Conservation (phyloP, 2,329 filamentous ascomycete species). For the Colletotrichum somersetense region DNA sequence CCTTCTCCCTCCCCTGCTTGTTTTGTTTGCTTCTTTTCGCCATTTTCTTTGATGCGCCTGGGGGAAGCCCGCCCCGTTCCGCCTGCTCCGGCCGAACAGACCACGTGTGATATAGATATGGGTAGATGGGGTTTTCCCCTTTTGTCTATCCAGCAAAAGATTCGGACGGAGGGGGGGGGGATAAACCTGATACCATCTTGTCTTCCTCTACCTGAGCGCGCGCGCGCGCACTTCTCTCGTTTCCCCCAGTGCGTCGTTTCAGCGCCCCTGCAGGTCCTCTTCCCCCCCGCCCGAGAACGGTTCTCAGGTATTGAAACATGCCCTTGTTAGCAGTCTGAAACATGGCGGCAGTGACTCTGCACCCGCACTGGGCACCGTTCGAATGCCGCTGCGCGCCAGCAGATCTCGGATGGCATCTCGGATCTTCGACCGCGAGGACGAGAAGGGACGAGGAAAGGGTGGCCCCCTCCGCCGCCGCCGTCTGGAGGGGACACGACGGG, state of each 20-base stretch:
- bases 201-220: neutral
- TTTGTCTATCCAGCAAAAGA: too few relatives aligned
- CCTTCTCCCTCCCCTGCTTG: too few relatives aligned
- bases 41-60: neutral
- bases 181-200: neutral
- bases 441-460: neutral
- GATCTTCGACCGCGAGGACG: neutral
- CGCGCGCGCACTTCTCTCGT: neutral
- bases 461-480: neutral
- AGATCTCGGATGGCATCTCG: neutral
- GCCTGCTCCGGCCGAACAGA: neutral
- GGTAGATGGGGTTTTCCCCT: neutral
- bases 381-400: neutral
- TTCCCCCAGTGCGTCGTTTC: conserved; percentile 19
- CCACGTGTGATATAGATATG: neutral
- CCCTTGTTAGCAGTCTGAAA: neutral
- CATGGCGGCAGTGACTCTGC: neutral
- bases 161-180: too few relatives aligned
- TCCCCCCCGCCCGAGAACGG: neutral
- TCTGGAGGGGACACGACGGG: neutral
- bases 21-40: neutral
- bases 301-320: too few relatives aligned
- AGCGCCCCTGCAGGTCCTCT: conserved; percentile 8
- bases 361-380: neutral
- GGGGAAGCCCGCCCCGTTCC: neutral